Conservation (phyloP, 257 asterid genomes). For the Phtheirospermum japonicum region DNA sequence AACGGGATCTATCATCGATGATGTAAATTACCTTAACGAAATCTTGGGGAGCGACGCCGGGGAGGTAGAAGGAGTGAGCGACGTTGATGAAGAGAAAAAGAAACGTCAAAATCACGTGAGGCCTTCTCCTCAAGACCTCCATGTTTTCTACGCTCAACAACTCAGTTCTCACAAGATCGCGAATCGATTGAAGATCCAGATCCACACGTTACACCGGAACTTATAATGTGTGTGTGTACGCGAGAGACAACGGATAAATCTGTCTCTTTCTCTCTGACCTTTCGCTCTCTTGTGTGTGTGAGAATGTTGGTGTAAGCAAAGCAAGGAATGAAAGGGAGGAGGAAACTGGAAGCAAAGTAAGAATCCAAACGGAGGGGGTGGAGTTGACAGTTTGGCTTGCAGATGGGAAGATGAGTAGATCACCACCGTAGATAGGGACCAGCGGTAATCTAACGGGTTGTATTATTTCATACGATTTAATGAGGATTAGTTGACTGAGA, state of each 20-base stretch:
- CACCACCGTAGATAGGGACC: slow-evolving; percentile 8
- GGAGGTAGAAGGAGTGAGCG: slow-evolving; percentile 72
- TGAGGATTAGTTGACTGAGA: background rate
- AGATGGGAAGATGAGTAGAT: slow-evolving; percentile 8
- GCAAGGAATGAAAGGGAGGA: slow-evolving; percentile 26
- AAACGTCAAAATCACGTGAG: slow-evolving; percentile 34
- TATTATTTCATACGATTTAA: slow-evolving; percentile 2
- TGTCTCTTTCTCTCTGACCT: background rate
- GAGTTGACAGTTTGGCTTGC: slow-evolving; percentile 20
- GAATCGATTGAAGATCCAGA: slow-evolving; percentile 30
- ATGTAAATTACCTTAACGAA: slow-evolving; percentile 52
- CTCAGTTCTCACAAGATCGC: slow-evolving; percentile 27
- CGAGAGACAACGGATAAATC: background rate
- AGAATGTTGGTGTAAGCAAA: background rate
- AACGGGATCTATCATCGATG: background rate
- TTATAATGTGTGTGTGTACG: background rate
- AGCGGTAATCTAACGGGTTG: slow-evolving; percentile 19
- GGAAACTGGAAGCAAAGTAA: slow-evolving; percentile 32
- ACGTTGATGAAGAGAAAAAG: slow-evolving; percentile 37
- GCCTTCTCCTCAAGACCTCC: slow-evolving; percentile 37
- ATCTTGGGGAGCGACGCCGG: slow-evolving; percentile 95
- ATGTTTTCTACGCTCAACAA: slow-evolving; percentile 24
- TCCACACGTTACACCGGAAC: slow-evolving; percentile 20
- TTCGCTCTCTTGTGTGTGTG: background rate
- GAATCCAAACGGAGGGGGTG: slow-evolving; percentile 17